These are phyloP conservation scores for Apiotrichum sp. DNA, from an alignment of 1,284 basidiomycete genomes.

Conservation along the genomic window DNA sequence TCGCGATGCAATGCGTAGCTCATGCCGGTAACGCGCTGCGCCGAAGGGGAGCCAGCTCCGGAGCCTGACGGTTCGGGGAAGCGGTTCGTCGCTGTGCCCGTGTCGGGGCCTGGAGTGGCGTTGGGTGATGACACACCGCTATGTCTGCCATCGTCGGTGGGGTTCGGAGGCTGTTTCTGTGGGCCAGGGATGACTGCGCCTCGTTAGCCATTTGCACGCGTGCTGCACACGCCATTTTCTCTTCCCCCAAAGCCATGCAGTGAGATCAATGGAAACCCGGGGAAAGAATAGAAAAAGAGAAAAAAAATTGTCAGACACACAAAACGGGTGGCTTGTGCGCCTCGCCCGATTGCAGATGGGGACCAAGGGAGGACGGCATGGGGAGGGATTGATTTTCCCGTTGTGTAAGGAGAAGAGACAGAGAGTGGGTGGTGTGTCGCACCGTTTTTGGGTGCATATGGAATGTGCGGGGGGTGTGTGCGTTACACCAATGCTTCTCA, in stretches of 20 bases:
- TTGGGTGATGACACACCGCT: not conserved
- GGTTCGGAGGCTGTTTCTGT: not conserved
- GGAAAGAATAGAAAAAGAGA: too few species aligned
- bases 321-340: not conserved
- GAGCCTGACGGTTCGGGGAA: not conserved
- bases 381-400: not conserved
- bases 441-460: not conserved
- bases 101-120: not conserved
- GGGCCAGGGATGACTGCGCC: constrained; percentile 4
- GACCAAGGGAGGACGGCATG: too few species aligned
- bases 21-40: constrained; percentile 21
- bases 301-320: too few species aligned
- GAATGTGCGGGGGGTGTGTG: not conserved
- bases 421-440: not conserved
- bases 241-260: not conserved
- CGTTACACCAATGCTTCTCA: too few species aligned
- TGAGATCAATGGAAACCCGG: not conserved
- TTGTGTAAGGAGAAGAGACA: not conserved
- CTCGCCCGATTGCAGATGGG: not conserved
- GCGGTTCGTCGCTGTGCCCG: not conserved
- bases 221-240: not conserved
- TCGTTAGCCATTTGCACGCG: not conserved
- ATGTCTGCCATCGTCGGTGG: not conserved
- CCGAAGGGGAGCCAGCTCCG: not conserved
- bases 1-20: constrained; percentile 42